phyloP scores from a whole-genome alignment of 805 yeast genomes.

The Nakazawaea siamensis region DNA sequence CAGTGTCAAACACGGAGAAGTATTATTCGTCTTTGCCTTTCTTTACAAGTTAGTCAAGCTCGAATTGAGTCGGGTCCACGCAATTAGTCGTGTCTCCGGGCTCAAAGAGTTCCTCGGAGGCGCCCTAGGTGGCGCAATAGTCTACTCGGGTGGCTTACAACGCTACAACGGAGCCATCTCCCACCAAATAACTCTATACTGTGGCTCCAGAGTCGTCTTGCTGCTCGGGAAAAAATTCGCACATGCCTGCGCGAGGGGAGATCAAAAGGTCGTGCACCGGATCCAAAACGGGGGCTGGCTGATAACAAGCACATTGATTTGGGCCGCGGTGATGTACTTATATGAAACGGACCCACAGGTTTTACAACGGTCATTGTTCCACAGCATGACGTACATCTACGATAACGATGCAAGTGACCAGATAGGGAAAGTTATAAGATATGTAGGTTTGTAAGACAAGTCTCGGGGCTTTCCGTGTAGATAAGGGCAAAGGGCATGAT shows the following conservation, averaged over 20 bases:
- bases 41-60: conserved; percentile 4
- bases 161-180: conserved; percentile 28
- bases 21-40: conserved; percentile 5
- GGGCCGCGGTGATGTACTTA: conserved; percentile 71
- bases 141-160: conserved; percentile 5
- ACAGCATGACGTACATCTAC: conserved; percentile 65
- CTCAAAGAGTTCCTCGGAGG: conserved; percentile 5
- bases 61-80: not conserved
- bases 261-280: conserved; percentile 11
- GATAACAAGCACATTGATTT: conserved; percentile 50
- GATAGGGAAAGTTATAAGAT: too few relatives aligned
- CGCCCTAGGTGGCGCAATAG: conserved; percentile 3
- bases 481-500: too few relatives aligned
- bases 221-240: conserved; percentile 50
- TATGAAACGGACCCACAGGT: conserved; percentile 55
- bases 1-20: conserved; percentile 9
- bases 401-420: conserved; percentile 36
- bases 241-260: conserved; percentile 13
- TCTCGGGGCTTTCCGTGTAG: too few relatives aligned
- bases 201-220: conserved; percentile 58
- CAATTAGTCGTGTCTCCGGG: not conserved
- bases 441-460: too few relatives aligned
- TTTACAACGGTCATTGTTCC: conserved; percentile 56
- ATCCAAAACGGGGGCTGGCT: conserved; percentile 40
- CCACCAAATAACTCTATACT: conserved; percentile 70